phyloP scores from a whole-genome alignment of 164 flowering plant species.

The Amborella trichopoda region DNA sequence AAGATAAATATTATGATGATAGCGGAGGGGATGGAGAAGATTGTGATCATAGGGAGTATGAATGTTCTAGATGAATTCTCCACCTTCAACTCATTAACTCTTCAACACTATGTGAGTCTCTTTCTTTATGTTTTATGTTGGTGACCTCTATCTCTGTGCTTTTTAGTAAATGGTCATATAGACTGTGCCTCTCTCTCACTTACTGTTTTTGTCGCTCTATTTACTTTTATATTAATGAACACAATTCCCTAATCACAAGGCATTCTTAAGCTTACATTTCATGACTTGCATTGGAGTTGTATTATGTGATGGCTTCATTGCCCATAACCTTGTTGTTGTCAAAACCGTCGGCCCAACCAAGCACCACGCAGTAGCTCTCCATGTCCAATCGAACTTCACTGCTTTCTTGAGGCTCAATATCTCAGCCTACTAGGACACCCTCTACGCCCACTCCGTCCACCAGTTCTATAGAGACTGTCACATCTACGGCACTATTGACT shows the following conservation, averaged over 20 bases:
- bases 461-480: conserved; percentile 80
- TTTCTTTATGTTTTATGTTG: too few species aligned
- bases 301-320: too few species aligned
- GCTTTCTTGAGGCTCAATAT: conserved; percentile 60
- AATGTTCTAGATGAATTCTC: conserved; percentile 20
- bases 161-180: too few species aligned
- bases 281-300: too few species aligned
- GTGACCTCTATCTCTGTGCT: background rate
- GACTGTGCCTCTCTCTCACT: too few species aligned
- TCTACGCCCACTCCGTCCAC: conserved; percentile 51
- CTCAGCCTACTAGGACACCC: conserved; percentile 67
- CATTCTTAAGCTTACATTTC: too few species aligned
- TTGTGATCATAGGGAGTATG: conserved; percentile 17
- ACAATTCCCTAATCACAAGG: too few species aligned
- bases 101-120: conserved; percentile 21
- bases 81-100: conserved; percentile 28
- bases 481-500: conserved; percentile 68
- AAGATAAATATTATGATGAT: conserved; percentile 36
- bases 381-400: conserved; percentile 39
- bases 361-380: conserved; percentile 74
- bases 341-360: too few species aligned
- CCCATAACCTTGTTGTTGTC: too few species aligned
- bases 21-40: conserved; percentile 26
- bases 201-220: too few species aligned
- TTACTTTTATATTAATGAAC: too few species aligned